Evolutionary conservation across 371 early-diverging fungal species (phyloP), one percentile per base, ranked within the genome.

Genomic region (Syncephalastrum sp.): DNA sequence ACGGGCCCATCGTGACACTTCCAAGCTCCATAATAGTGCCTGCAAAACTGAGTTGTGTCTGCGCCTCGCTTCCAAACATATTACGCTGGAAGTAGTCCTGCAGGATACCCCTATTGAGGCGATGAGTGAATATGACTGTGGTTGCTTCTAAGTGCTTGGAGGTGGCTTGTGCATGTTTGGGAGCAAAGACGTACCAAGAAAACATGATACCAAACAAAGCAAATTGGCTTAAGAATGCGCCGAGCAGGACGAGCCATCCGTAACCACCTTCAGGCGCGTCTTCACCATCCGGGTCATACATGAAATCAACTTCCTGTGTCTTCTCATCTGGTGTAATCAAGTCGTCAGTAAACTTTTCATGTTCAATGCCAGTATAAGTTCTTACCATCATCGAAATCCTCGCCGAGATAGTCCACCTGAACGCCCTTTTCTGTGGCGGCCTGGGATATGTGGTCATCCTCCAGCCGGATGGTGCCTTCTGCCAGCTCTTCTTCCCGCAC

Each of bases 171-270:
- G 19, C 29, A 33, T 33, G 10, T 8, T 10, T 33, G 5, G 2
- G 38, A 33, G 38, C 1, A 12, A 33, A 33, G 13, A 33, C 49
- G 62, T 69, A 65, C 74, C 74, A 74, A 21, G 68, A 61, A 17
- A 67, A 56, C 10, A 65, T 53, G 3, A 65, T 54, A 42, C 88
- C 88, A 50, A 85, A 81, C 12, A 76, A 74, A 42, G 75, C 73
- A 54, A 83, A 70, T 51, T 83, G 79, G 49, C 80, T 78, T 12
- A 82, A 52, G 61, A 82, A 87, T 4, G 75, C 75, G 2, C 82
- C 72, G 0, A 73, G 54, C 4, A 85, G 85, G 3, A 84, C 81
- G 0, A 77, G 42, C 87, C 87, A 89, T 0, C 80, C 87, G 44
- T 79, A 79, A 1, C 71, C 59, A 23, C 85, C 82, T 50, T 82